Base-by-base conservation (phyloP, 2,329 filamentous ascomycete species). In the Grosmannia huntii region DNA sequence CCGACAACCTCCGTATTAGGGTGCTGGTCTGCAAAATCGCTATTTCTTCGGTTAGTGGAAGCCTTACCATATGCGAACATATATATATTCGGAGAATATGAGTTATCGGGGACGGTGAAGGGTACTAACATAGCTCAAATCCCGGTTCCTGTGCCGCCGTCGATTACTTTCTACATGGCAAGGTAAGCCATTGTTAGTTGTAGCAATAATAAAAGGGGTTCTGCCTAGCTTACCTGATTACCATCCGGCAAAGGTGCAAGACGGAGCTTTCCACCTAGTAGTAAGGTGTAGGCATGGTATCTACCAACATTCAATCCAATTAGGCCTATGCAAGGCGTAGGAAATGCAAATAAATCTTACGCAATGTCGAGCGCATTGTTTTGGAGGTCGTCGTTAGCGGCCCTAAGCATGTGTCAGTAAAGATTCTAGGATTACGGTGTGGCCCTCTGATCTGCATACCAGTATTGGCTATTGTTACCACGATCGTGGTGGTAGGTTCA, bases 51-150 rank as follows among this genome's bases (percentile, higher is more conserved):
- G n/a, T 38, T 38, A 38, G 36, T 16, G 5, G 14, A 2, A 14
- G 6, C 36, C 3, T 38, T 38, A 38, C 12, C 36, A 38, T 38
- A 38, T 3, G 3, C 9, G 16, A 16, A n/a, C 2, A 7, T 28
- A 4, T 28, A 7, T 28, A 28, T 4, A 28, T 7, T 7, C 4
- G 27, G 7, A 28, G 27, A 28, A 28, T 28, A 28, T 4, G 4
- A 28, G 27, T 28, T 28, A 4, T 28, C 4, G 7, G 7, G 2
- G 27, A 33, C 1, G 16, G 48, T 27, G n/a, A 19, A 21, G 28
- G 27, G 19, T 12, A 38, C 56, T 28, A 66, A 63, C 63, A 68
- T 64, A 9, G 77, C 75, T 79, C 78, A 82, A 57, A 78, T 21
- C 12, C 58, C 58, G 19, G 57, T 61, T n/a, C 60, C 60, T 19